These are phyloP conservation scores for Cardamine resedifolia DNA, from an alignment of 345 rosid species.

Conservation along the genomic window DNA sequence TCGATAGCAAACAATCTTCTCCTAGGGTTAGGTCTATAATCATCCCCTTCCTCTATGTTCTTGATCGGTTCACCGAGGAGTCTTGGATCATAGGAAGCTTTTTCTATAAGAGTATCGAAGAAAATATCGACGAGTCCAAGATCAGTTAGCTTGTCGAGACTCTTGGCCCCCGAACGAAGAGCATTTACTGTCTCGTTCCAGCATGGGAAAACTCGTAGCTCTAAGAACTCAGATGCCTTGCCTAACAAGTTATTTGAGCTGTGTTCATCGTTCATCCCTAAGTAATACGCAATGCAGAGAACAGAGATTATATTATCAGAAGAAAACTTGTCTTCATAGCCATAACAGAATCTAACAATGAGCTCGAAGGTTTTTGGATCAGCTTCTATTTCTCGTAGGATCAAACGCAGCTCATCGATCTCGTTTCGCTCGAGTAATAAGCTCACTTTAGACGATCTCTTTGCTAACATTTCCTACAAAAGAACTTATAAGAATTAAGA, in stretches of 20 bases:
- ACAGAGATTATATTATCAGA: slow-evolving; percentile 63
- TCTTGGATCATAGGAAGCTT: slow-evolving; percentile 57
- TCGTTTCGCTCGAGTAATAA: slow-evolving; percentile 44
- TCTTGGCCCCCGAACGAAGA: slow-evolving; percentile 39
- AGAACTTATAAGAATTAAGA: background rate
- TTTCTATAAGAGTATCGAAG: slow-evolving; percentile 53
- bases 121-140: slow-evolving; percentile 60
- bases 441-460: slow-evolving; percentile 63
- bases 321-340: slow-evolving; percentile 45
- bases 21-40: slow-evolving; percentile 62
- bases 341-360: slow-evolving; percentile 70
- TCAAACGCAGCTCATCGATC: slow-evolving; percentile 32
- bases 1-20: slow-evolving; percentile 57
- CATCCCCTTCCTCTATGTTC: slow-evolving; percentile 36
- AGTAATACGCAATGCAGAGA: slow-evolving; percentile 52
- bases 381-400: slow-evolving; percentile 53
- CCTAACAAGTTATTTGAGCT: slow-evolving; percentile 56
- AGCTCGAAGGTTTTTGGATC: slow-evolving; percentile 60
- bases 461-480: slow-evolving; percentile 56
- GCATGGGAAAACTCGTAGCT: slow-evolving; percentile 53
- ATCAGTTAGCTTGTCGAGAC: slow-evolving; percentile 43
- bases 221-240: slow-evolving; percentile 50
- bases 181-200: slow-evolving; percentile 83
- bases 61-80: slow-evolving; percentile 60
- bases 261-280: slow-evolving; percentile 71